Base-by-base conservation (phyloP, 495 filamentous ascomycete species). In the Terfezia claveryi region DNA sequence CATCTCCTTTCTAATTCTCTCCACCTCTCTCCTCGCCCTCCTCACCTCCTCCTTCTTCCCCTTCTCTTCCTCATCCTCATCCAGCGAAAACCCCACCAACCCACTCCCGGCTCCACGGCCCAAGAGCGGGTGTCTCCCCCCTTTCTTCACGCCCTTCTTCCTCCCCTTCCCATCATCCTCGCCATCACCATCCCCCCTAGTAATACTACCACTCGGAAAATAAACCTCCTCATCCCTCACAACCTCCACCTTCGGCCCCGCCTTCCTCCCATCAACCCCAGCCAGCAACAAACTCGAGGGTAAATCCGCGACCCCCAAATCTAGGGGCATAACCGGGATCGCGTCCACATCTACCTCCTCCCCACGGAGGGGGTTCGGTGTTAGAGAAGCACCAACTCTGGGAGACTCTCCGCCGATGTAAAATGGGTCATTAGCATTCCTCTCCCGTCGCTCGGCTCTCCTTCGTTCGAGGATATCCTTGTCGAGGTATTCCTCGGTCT, bases 241-340 rank as follows among this genome's bases (percentile, higher is more conserved):
- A 36, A 85, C 71, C n/a, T 80, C 69, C 56, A 81, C 71, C 57
- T 71, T 74, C 53, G 73, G 56, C 55, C 65, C 56, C 10, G 59
- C 60, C 37, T 56, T 61, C 23, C 54, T 65, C 50, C 32, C 60
- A 41, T 57, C 58, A 44, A 60, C 60, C 37, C 58, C 52, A 50
- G 57, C 37, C 1, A 36, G 56, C 37, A 52, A 52, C 32, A 58
- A 61, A 50, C 56, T 50, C 38, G 55, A 58, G 4, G 55, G 32
- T 1, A 62, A 56, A 5, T 56, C 56, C 38, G 61, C 53, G 52
- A 74, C 75, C 2, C 76, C 78, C 23, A 94, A 71, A 61, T 88
- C 78, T 23, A 98, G 76, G 59, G 92, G 79, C 75, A 98, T 86
- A 57, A 96, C 89, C 1, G 91, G 91, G 57, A 98, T 98, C 12